Evolutionary conservation across 179 eudicot genomes (phyloP).

Genomic region (Amaranthus tricolor): DNA sequence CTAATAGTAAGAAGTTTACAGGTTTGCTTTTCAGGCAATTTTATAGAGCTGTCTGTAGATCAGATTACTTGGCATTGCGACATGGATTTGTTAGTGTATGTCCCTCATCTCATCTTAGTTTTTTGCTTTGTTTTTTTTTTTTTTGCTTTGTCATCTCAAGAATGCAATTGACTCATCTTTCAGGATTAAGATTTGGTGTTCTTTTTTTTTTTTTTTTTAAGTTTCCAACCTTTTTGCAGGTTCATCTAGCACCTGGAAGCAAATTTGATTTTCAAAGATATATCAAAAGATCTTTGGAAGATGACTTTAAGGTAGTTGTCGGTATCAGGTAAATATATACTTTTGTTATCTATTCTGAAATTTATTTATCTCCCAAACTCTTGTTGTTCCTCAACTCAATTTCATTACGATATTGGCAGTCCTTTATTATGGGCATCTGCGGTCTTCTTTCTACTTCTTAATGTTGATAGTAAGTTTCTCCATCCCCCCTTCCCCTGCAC

Average conservation of each 20-base stretch:
- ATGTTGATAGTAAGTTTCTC: slow-evolving; percentile 35
- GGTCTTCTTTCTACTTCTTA: slow-evolving; percentile 33
- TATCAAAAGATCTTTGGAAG: slow-evolving; percentile 86
- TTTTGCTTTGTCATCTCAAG: not conserved
- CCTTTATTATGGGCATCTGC: slow-evolving; percentile 72
- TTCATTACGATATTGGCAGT: slow-evolving; percentile 38
- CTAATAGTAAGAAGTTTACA: slow-evolving; percentile 27
- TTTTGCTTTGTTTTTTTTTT: not conserved
- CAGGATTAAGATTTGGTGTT: no score
- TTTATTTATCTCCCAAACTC: not conserved
- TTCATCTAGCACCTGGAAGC: slow-evolving; percentile 84
- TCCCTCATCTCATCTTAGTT: not conserved
- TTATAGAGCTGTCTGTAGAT: slow-evolving; percentile 63
- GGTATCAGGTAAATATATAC: slow-evolving; percentile 64
- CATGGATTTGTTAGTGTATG: slow-evolving; percentile 87
- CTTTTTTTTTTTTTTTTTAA: no score
- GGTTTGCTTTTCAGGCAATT: slow-evolving; percentile 91
- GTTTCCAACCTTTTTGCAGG: slow-evolving; percentile 35
- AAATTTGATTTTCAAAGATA: slow-evolving; percentile 87
- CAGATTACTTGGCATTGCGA: slow-evolving; percentile 86
- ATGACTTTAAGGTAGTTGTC: slow-evolving; percentile 90
- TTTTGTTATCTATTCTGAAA: not conserved
- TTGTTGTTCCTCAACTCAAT: not conserved
- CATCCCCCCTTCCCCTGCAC: not conserved
- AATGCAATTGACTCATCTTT: no score